These are phyloP conservation scores for Beta corolliflora DNA, from an alignment of 179 eudicot genomes.

Conservation along the genomic window DNA sequence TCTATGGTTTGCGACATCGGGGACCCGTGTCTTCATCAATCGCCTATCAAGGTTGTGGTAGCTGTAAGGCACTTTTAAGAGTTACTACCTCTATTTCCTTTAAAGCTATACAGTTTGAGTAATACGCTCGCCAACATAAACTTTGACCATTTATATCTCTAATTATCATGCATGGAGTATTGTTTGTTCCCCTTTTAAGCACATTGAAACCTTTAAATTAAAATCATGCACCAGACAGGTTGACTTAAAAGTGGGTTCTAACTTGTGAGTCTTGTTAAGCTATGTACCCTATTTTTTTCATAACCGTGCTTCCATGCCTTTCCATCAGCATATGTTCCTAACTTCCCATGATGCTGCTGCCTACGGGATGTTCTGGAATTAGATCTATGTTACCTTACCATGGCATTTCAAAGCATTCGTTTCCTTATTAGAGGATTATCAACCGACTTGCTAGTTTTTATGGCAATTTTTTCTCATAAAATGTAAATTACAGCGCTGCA, in stretches of 20 bases:
- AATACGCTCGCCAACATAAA: too few species aligned
- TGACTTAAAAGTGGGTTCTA: not conserved
- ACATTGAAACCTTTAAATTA: not conserved
- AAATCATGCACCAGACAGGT: not conserved
- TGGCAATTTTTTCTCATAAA: not conserved
- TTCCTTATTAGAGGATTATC: not conserved
- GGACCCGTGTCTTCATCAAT: conserved; percentile 91
- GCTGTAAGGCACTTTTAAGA: conserved; percentile 45
- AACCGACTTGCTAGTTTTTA: not conserved
- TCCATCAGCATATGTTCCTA: not conserved
- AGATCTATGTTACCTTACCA: conserved; percentile 11
- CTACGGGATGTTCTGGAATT: not conserved
- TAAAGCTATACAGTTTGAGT: too few species aligned
- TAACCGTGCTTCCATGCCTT: not conserved
- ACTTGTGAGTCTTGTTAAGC: conserved; percentile 17
- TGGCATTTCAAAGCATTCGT: not conserved
- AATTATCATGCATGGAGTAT: not conserved
- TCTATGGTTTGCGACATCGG: conserved; percentile 90
- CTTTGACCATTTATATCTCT: too few species aligned
- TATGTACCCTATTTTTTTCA: not conserved
- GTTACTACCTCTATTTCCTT: too few species aligned
- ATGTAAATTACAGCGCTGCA: not conserved
- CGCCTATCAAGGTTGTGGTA: conserved; percentile 77
- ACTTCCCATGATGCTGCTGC: not conserved
- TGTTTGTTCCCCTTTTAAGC: not conserved